These are phyloP conservation scores for Zygosaccharomyces pseudobailii DNA, from an alignment of 1,139 yeast genomes.

Conservation along the genomic window DNA sequence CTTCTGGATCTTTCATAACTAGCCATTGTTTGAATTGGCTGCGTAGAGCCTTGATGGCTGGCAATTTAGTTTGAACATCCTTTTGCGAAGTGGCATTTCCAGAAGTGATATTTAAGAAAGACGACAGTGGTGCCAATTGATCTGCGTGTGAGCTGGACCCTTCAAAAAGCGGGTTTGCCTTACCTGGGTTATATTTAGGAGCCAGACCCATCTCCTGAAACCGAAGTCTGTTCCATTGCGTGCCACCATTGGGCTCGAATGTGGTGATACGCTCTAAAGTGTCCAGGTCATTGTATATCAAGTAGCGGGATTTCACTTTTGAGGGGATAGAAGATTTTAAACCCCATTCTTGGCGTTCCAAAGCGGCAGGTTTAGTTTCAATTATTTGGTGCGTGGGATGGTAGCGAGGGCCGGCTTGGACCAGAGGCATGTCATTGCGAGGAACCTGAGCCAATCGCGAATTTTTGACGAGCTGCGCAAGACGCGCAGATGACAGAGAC, in stretches of 20 bases:
- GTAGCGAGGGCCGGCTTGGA: slow-evolving; percentile 17
- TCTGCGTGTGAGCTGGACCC: slow-evolving; percentile 22
- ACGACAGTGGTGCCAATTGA: slow-evolving; percentile 16
- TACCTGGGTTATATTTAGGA: slow-evolving; percentile 30
- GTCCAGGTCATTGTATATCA: slow-evolving; percentile 50
- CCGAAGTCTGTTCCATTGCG: slow-evolving; percentile 45
- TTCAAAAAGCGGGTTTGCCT: slow-evolving; percentile 34
- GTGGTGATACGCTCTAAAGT: slow-evolving; percentile 48
- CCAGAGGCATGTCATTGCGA: slow-evolving; percentile 19
- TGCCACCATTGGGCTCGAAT: slow-evolving; percentile 46
- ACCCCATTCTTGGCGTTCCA: slow-evolving; percentile 60
- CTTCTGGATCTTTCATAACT: slow-evolving; percentile 38
- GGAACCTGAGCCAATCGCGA: slow-evolving; percentile 31
- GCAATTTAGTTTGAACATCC: slow-evolving; percentile 14
- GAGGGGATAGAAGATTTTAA: slow-evolving; percentile 54
- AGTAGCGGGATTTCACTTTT: slow-evolving; percentile 43
- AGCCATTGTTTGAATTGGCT: slow-evolving; percentile 41
- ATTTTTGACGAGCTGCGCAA: slow-evolving; percentile 19
- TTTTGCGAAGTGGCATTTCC: slow-evolving; percentile 13
- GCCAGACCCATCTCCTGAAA: slow-evolving; percentile 49
- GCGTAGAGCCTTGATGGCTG: slow-evolving; percentile 18
- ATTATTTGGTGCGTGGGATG: slow-evolving; percentile 54
- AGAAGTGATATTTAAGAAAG: slow-evolving; percentile 16
- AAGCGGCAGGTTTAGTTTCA: slow-evolving; percentile 52
- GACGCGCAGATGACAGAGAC: slow-evolving; percentile 6